Base-by-base conservation (phyloP, 306 rosid genomes). In the Quercus gilva region DNA sequence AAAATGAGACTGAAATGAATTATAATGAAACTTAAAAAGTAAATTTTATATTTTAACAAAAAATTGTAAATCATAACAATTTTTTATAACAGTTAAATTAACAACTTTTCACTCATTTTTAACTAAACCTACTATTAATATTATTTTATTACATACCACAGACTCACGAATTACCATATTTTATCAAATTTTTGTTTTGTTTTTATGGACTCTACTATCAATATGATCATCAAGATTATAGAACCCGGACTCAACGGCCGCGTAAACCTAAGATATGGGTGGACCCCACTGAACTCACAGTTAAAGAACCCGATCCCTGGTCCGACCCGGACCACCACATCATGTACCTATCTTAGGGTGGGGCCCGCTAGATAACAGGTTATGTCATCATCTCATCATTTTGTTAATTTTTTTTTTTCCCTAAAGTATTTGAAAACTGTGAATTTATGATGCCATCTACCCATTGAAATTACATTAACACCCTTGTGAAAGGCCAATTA, bases 241-340 rank as follows among this genome's bases (percentile, higher is more conserved):
- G 25, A 60, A 55, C 37, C 83, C 37, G 56, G 56, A 69, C 37
- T 58, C 52, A 31, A 45, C 68, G 55, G 78, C 74, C 41, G 65
- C 77, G 82, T 73, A 74, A 68, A 49, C 20, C 69, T 6, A 19
- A 2, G 78, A 41, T 8, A 8, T 8, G 45, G 45, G 0, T 41
- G 45, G 45, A 41, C n/a, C 81, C 88, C 85, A 71, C 81, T 77
- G 49, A 78, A 74, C 85, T 85, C 60, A 14, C n/a, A 81, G 78
- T 81, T 69, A 28, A 74, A 52, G 76, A 45, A 61, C 58, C 51
- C 8, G 73, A 71, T 70, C 56, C 73, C 31, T 58, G 73, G 49
- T 14, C 82, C 64, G 55, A 9, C 69, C 4, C n/a, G 80, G 83
- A 35, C 18, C 72, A 35, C 72, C 13, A 0, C 28, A 9, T 13